phyloP scores from a whole-genome alignment of 495 filamentous ascomycete genomes.

The Aspergillus wentii region DNA sequence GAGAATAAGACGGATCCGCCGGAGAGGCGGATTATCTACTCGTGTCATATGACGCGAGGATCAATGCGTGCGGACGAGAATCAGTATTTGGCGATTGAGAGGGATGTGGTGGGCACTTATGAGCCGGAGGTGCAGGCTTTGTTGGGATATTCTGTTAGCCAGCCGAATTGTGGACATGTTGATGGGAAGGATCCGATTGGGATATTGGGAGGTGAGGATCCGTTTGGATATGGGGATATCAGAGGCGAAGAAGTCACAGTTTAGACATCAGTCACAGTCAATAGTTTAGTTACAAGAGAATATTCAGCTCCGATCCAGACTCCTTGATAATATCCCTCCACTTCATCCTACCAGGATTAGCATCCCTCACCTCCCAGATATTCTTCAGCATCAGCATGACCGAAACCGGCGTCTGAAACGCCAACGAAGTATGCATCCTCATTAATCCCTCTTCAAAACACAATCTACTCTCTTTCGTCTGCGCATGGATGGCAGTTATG shows the following conservation, averaged over 20 bases:
- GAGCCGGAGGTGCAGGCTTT: constrained; percentile 18
- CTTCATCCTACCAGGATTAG: background rate
- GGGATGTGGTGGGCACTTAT: constrained; percentile 21
- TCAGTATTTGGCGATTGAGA: constrained; percentile 20
- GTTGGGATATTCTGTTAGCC: constrained; percentile 22
- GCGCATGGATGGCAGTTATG: constrained; percentile 6
- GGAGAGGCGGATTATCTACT: constrained; percentile 25
- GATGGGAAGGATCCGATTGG: constrained; percentile 23
- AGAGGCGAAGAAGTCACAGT: too few relatives aligned
- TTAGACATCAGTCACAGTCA: too few relatives aligned
- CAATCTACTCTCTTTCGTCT: background rate
- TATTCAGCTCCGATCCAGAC: constrained; percentile 8
- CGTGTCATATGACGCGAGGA: constrained; percentile 22
- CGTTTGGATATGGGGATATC: too few relatives aligned
- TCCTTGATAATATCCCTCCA: constrained; percentile 5
- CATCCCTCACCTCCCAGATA: constrained; percentile 1
- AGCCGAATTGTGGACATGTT: constrained; percentile 30
- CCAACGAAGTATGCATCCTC: constrained; percentile 1
- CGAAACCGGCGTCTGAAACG: constrained; percentile 5
- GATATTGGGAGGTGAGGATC: constrained; percentile 7
- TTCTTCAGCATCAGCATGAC: background rate
- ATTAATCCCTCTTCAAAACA: background rate
- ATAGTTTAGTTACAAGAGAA: constrained; percentile 7
- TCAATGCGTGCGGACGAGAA: constrained; percentile 25
- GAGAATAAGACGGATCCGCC: constrained; percentile 14